Percentiles rank a stretch among this genome's conserved stretches.
Conservation (phyloP, 805 yeast species). For the Debaryomyces prosopidis region DNA sequence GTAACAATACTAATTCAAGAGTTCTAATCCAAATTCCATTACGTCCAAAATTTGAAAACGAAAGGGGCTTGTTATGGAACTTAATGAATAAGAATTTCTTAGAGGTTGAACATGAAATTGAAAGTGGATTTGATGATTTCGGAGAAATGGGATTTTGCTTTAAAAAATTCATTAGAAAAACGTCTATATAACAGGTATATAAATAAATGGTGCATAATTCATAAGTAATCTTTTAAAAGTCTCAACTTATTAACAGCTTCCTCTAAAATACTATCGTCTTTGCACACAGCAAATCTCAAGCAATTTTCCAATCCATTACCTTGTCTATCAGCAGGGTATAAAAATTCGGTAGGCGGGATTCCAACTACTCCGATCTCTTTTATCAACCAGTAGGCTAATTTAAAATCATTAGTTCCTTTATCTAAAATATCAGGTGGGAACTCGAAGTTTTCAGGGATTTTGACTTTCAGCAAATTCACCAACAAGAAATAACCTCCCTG, state of each 20-base stretch:
- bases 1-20: slow-evolving; percentile 27
- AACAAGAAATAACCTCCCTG: slow-evolving; percentile 93
- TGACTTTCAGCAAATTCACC: slow-evolving; percentile 81
- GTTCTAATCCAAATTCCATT: slow-evolving; percentile 78
- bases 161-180: slow-evolving; percentile 27
- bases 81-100: slow-evolving; percentile 43
- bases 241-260: slow-evolving; percentile 79
- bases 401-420: slow-evolving; percentile 79
- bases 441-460: slow-evolving; percentile 70
- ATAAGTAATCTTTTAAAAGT: slow-evolving; percentile 62
- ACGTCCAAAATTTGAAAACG: slow-evolving; percentile 63
- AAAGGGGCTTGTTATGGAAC: slow-evolving; percentile 61
- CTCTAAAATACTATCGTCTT: slow-evolving; percentile 76
- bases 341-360: slow-evolving; percentile 96
- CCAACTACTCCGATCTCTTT: slow-evolving; percentile 92
- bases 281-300: slow-evolving; percentile 94
- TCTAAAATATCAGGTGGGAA: slow-evolving; percentile 68
- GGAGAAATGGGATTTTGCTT: slow-evolving; percentile 67
- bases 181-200: neutral
- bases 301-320: slow-evolving; percentile 79
- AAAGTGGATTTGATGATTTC: slow-evolving; percentile 82
- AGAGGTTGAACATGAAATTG: slow-evolving; percentile 41
- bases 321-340: slow-evolving; percentile 56
- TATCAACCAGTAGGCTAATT: slow-evolving; percentile 88
- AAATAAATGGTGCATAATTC: slow-evolving; percentile 4